Conservation (phyloP, 2,329 filamentous ascomycete genomes). For the Mariannaea elegans region DNA sequence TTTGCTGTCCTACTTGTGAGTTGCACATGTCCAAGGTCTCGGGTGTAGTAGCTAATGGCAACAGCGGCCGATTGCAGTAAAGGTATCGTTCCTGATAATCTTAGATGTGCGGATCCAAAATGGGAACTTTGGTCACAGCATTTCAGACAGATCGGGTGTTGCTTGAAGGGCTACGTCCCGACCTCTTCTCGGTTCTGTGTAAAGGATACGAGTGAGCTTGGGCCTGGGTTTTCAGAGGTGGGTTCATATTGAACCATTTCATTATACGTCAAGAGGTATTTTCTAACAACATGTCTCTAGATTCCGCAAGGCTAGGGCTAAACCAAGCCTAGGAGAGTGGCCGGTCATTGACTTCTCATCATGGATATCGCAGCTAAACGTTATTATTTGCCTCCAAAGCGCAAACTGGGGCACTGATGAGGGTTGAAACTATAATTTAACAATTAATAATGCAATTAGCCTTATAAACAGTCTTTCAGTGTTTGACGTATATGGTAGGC, state of each 20-base stretch:
- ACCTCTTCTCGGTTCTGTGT: constrained; percentile 17
- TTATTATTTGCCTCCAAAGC: too few relatives aligned
- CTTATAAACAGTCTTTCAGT: too few relatives aligned
- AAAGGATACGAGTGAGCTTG: neutral
- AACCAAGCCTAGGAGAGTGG: too few relatives aligned
- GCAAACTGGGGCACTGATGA: too few relatives aligned
- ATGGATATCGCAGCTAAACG: too few relatives aligned
- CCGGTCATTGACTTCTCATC: too few relatives aligned
- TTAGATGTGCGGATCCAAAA: constrained; percentile 13
- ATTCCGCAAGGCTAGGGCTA: neutral
- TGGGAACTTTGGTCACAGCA: constrained; percentile 26
- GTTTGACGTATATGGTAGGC: too few relatives aligned
- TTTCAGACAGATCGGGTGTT: constrained; percentile 22
- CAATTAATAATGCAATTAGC: too few relatives aligned
- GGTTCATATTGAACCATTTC: neutral
- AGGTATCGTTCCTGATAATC: constrained; percentile 9
- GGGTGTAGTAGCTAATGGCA: neutral
- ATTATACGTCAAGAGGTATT: neutral
- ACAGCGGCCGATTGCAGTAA: constrained; percentile 19
- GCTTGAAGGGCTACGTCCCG: constrained; percentile 21
- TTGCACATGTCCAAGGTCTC: neutral
- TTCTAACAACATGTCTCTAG: neutral
- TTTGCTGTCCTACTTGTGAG: constrained; percentile 27
- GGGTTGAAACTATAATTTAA: too few relatives aligned
- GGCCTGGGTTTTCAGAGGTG: neutral